A percentile compares a stretch with the other conserved stretches of the same genome.
Conservation (phyloP, 306 rosid genomes). For the Sesbania bispinosa region DNA sequence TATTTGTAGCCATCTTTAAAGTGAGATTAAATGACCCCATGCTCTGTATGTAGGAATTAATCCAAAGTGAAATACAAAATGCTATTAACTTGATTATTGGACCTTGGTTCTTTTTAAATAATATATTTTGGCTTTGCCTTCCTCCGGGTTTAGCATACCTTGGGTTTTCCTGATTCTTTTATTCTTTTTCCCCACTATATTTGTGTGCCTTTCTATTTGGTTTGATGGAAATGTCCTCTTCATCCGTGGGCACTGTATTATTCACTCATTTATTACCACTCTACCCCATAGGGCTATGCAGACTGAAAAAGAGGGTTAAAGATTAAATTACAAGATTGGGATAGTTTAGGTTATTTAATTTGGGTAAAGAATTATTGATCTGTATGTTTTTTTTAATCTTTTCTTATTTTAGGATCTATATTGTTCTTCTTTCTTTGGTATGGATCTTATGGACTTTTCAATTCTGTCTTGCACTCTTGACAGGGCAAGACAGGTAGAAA, state of each 20-base stretch:
- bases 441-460: constrained; percentile 31
- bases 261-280: constrained; percentile 26
- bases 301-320: constrained; percentile 4
- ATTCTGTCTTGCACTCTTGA: constrained; percentile 18
- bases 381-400: not conserved
- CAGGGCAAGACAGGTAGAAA: constrained; percentile 54
- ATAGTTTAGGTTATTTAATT: constrained; percentile 23
- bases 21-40: too few species aligned
- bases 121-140: constrained; percentile 26
- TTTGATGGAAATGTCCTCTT: constrained; percentile 39
- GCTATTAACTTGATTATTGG: constrained; percentile 44
- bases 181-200: not conserved
- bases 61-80: too few species aligned
- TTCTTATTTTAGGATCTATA: constrained; percentile 32
- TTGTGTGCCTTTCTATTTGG: not conserved
- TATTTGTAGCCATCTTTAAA: too few species aligned
- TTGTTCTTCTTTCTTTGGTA: constrained; percentile 14
- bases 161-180: constrained; percentile 24
- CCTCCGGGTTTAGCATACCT: constrained; percentile 25
- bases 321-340: constrained; percentile 12
- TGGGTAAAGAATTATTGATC: not conserved
- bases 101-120: constrained; percentile 30
- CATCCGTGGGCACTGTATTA: constrained; percentile 43
- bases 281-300: constrained; percentile 9
- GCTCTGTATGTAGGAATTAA: too few species aligned